Evolutionary conservation across 2,329 filamentous ascomycete genomes (phyloP).

Genomic region (Talaromyces atroroseus): DNA sequence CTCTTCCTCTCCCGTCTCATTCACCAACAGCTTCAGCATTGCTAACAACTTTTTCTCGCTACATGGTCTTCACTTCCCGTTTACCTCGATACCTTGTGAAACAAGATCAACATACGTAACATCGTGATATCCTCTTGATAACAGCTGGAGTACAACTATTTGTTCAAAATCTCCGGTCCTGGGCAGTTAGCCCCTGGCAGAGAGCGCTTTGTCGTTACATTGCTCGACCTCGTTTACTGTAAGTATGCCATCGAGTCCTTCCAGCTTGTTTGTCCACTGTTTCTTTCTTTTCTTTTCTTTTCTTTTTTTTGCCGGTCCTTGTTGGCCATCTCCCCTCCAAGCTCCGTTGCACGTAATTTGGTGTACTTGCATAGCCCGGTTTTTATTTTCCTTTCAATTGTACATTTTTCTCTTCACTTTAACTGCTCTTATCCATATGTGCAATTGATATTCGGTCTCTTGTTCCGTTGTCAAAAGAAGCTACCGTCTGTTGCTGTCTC

Average conservation of each 20-base stretch:
- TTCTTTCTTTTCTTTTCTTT: conserved; percentile 11
- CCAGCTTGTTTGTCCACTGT: conserved; percentile 11
- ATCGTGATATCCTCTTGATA: conserved; percentile 10
- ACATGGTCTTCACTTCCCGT: neutral
- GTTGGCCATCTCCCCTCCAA: too few species aligned
- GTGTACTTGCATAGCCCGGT: conserved; percentile 10
- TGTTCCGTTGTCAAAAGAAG: neutral
- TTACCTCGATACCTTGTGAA: conserved; percentile 8
- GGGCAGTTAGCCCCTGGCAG: neutral
- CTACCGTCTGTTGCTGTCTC: neutral
- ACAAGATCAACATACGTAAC: conserved; percentile 11
- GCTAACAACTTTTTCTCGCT: neutral
- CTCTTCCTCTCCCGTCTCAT: neutral
- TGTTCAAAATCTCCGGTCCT: conserved; percentile 8
- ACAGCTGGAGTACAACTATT: conserved; percentile 7
- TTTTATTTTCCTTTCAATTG: neutral
- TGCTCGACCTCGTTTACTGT: conserved; percentile 9
- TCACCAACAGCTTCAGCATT: neutral
- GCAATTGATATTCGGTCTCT: neutral
- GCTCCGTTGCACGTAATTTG: conserved; percentile 23
- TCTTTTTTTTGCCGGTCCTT: too few species aligned
- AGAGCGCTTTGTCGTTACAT: conserved; percentile 4
- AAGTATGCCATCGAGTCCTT: conserved; percentile 5
- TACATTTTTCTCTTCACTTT: neutral
- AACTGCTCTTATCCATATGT: neutral